phyloP scores from a whole-genome alignment of 2,329 filamentous ascomycete genomes.

The Cucurbitaria berberidis region DNA sequence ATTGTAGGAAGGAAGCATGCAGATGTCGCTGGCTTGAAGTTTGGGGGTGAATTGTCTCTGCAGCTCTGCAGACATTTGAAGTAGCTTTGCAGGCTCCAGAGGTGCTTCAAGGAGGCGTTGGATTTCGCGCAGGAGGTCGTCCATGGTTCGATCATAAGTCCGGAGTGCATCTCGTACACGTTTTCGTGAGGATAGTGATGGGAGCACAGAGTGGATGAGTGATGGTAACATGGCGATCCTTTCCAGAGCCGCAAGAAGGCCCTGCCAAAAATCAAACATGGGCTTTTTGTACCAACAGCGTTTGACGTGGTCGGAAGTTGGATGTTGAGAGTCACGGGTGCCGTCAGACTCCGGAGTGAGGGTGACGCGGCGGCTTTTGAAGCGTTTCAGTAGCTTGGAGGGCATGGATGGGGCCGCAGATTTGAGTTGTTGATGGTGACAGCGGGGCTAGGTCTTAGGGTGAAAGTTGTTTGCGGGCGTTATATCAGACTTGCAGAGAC shows the following conservation, averaged over 20 bases:
- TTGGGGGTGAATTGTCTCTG: slow-evolving; percentile 61
- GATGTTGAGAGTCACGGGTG: slow-evolving; percentile 25
- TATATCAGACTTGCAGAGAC: slow-evolving; percentile 29
- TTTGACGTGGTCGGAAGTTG: slow-evolving; percentile 20
- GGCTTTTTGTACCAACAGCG: slow-evolving; percentile 41
- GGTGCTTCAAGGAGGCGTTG: slow-evolving; percentile 53
- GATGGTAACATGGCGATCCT: slow-evolving; percentile 50
- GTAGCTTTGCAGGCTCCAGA: slow-evolving; percentile 49
- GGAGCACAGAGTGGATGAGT: slow-evolving; percentile 46
- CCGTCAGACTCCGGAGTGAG: slow-evolving; percentile 30
- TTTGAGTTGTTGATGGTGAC: slow-evolving; percentile 29
- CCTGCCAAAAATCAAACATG: slow-evolving; percentile 51
- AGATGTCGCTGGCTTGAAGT: slow-evolving; percentile 62
- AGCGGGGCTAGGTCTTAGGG: slow-evolving; percentile 33
- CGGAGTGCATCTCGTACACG: slow-evolving; percentile 48
- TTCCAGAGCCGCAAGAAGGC: slow-evolving; percentile 47
- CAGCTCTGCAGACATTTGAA: slow-evolving; percentile 53
- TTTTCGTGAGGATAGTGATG: slow-evolving; percentile 42
- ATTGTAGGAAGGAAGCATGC: slow-evolving; percentile 71
- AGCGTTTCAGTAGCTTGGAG: slow-evolving; percentile 40
- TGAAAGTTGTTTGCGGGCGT: slow-evolving; percentile 32
- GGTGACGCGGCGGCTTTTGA: slow-evolving; percentile 46
- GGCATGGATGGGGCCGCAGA: slow-evolving; percentile 40
- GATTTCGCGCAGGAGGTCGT: slow-evolving; percentile 54
- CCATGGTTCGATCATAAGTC: slow-evolving; percentile 55